Evolutionary conservation across 1,284 basidiomycete genomes (phyloP), one percentile per base, ranked within the genome.

Genomic region (Malassezia japonica): DNA sequence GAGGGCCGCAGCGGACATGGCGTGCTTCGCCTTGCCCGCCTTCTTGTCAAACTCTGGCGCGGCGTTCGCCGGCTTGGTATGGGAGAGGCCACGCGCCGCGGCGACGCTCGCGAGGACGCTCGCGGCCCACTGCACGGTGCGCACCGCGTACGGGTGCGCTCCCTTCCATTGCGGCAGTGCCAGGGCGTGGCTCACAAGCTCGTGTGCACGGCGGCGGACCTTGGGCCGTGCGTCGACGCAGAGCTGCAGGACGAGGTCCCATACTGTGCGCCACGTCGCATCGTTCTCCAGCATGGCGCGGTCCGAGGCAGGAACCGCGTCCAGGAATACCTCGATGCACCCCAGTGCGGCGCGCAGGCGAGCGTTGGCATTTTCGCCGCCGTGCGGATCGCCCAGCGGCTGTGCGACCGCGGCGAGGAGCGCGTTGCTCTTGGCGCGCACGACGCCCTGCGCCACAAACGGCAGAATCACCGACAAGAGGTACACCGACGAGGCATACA

Each of bases 211-310:
- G 74, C 83, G 90, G 50, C 94, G 82, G 40, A 98, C 88, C 77
- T 98, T 96, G 31, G 94, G 92, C 38, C 92, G 78, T 1, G 83
- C 80, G 76, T 98, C 92, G 43, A 89, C 77, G 61, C 82, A 84
- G 43, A 96, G 77, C 54, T 86, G 82, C 40, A 98, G 77, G 40
- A 92, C 77, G 81, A 61, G 85, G 79, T 69, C 75, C 73, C 76
- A 83, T 64, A 63, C 66, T 2, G 57, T 59, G 9, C 55, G 55
- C 28, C 69, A 49, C 1, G 56, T 56, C 9, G 50, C 50, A 34
- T 70, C 60, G 24, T 50, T 60, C 38, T 64, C 59, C 40, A 72
- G 61, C 6, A 50, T 23, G 4, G 57, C 24, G 3, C 46, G 78
- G 82, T 57, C 76, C 3, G 21, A 20, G 4, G 63, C 81, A 84